Conservation (phyloP, 202 grass and related monocot genomes). For the Setaria viridis region DNA sequence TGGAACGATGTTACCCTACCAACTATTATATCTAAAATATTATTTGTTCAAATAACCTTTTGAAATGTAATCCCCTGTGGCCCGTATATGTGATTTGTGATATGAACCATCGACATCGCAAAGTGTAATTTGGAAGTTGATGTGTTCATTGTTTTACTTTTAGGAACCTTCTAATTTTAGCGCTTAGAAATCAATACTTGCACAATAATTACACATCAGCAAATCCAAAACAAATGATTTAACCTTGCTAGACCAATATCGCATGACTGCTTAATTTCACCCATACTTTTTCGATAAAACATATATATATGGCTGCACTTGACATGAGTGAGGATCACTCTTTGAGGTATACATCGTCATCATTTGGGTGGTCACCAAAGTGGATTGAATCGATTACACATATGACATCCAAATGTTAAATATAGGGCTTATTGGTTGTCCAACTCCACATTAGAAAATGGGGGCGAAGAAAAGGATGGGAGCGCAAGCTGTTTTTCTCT, state of each 20-base stretch:
- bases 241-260: not conserved
- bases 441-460: conserved; percentile 53
- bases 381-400: conserved; percentile 19
- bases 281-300: not conserved
- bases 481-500: conserved; percentile 30
- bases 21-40: conserved; percentile 25
- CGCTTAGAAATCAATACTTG: not conserved
- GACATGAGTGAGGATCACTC: conserved; percentile 14
- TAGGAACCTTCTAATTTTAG: not conserved
- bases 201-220: not conserved
- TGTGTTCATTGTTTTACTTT: not conserved
- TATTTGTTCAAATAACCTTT: conserved; percentile 20
- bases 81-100: not conserved
- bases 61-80: not conserved
- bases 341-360: conserved; percentile 29
- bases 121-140: not conserved
- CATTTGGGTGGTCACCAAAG: conserved; percentile 21
- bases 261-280: not conserved
- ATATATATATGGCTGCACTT: not conserved
- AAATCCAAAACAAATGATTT: not conserved
- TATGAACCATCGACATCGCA: not conserved
- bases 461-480: conserved; percentile 27
- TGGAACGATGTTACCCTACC: conserved; percentile 10
- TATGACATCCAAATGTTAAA: conserved; percentile 39
- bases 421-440: conserved; percentile 43